Evolutionary conservation across 371 early-diverging fungal genomes (phyloP).

Genomic region (Mortierella polycephala): DNA sequence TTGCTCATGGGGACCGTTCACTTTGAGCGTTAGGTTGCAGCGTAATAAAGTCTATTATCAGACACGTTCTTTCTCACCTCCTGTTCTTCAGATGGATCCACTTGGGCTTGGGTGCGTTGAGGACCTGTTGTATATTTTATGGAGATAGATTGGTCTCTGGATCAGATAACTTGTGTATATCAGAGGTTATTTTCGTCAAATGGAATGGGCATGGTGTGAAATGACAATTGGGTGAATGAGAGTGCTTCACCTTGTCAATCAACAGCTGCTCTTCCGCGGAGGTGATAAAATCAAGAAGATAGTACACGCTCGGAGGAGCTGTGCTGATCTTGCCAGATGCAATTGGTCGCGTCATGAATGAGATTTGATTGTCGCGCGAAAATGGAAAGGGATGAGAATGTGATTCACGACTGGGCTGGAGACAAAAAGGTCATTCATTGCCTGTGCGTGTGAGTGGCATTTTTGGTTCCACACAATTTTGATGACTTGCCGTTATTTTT

Average conservation of each 20-base stretch:
- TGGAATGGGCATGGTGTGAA: too few species aligned
- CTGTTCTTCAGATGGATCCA: slow-evolving; percentile 63
- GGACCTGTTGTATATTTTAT: slow-evolving; percentile 39
- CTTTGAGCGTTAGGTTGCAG: slow-evolving; percentile 11
- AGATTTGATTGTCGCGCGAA: background rate
- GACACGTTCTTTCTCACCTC: slow-evolving; percentile 25
- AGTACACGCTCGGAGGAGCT: slow-evolving; percentile 53
- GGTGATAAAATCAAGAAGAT: slow-evolving; percentile 58
- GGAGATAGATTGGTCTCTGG: background rate
- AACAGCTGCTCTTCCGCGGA: slow-evolving; percentile 53
- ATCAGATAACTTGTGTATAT: too few species aligned
- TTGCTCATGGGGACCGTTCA: slow-evolving; percentile 6
- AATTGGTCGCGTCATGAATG: slow-evolving; percentile 27
- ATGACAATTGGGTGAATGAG: background rate
- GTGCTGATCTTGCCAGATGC: slow-evolving; percentile 4
- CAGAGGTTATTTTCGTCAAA: too few species aligned
- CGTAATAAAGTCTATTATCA: background rate
- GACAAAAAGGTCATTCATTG: background rate
- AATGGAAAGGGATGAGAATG: background rate
- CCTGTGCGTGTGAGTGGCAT: too few species aligned
- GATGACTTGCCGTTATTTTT: too few species aligned
- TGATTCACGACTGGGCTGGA: background rate
- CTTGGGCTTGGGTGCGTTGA: slow-evolving; percentile 62
- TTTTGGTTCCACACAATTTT: too few species aligned
- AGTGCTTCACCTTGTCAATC: slow-evolving; percentile 42